Conservation (phyloP, 208 protist species). For the Trypanosoma grayi region DNA sequence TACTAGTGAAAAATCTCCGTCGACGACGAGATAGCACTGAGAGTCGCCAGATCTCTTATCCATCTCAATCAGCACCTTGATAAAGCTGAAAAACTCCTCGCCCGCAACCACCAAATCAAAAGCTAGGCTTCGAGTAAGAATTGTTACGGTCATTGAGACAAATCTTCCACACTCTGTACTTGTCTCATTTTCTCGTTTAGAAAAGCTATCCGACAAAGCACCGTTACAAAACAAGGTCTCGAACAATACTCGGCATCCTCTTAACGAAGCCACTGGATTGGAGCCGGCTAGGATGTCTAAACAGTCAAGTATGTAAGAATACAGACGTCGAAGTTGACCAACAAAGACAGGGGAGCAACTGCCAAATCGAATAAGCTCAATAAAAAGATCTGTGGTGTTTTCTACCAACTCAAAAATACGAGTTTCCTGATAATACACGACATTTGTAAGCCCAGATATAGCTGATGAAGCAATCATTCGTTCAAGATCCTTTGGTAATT, state of each 20-base stretch:
- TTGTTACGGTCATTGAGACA: conserved; percentile 1
- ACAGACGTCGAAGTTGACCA: conserved; percentile 14
- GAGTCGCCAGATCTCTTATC: neutral
- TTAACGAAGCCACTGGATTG: conserved; percentile 13
- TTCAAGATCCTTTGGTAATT: conserved; percentile 12
- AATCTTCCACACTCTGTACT: neutral
- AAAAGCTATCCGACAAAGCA: neutral
- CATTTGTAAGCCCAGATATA: conserved; percentile 16
- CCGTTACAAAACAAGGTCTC: conserved; percentile 17
- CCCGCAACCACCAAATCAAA: conserved; percentile 18
- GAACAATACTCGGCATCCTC: conserved; percentile 6
- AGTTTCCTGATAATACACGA: neutral
- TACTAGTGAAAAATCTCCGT: conserved; percentile 18
- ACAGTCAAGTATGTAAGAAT: conserved; percentile 15
- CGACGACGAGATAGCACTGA: conserved; percentile 1
- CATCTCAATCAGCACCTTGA: conserved; percentile 5
- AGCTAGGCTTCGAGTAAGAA: conserved; percentile 9
- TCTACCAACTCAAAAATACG: conserved; percentile 12
- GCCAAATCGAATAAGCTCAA: conserved; percentile 14
- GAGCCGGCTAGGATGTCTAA: conserved; percentile 16
- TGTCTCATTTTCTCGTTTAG: neutral
- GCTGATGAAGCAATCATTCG: conserved; percentile 4
- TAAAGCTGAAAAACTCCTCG: conserved; percentile 18
- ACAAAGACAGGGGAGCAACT: conserved; percentile 15
- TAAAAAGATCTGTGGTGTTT: conserved; percentile 3